Base-by-base conservation (phyloP, 2,329 filamentous ascomycete genomes). In the Apiospora saccharicola region DNA sequence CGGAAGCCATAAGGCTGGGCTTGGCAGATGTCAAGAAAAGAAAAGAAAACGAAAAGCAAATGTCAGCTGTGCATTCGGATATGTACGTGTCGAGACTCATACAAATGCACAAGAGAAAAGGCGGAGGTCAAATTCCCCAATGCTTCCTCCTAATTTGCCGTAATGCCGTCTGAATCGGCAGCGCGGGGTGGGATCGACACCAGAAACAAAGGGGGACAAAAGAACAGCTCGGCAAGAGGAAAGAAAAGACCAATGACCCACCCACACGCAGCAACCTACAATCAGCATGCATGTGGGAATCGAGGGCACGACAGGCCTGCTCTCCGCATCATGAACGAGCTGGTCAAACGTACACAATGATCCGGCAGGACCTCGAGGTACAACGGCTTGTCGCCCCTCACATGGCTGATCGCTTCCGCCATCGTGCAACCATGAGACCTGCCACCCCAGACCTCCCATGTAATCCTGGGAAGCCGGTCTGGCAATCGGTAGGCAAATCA, bases 41-140 rank as follows among this genome's bases (percentile, higher is more conserved):
- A 46, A 44, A n/a, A 68, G 43, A 43, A 68, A 44, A 24, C 26
- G 44, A 30, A 30, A 30, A 46, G 24, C 22, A 44, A 44, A 26
- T 61, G 57, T 64, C 57, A 49, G 68, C 34, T 41, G 47, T 53
- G 46, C 41, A 70, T 53, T 19, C 68, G 46, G 34, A 37, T n/a
- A 41, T 64, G 34, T 64, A 64, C 34, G 57, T 49, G 46, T 41
- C 57, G 34, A 41, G 57, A 41, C 37, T 41, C 37, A 64, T 64
- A 34, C 57, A 34, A n/a, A 24, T 37, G 53, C 24, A 10, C 34
- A 4, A 64, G 19, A 41, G 2, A n/a, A 41, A 51, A 51, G 49
- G 57, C 57, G 19, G 34, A 41, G 57, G 57, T n/a, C 13, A 30
- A 41, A 7, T 34, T 34, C 57, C 34, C 34, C 34, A 22, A 13